These are phyloP conservation scores for Bryoerythrophyllum caledonicum DNA, from an alignment of 225 moss, liverwort and hornwort species.

Conservation along the genomic window DNA sequence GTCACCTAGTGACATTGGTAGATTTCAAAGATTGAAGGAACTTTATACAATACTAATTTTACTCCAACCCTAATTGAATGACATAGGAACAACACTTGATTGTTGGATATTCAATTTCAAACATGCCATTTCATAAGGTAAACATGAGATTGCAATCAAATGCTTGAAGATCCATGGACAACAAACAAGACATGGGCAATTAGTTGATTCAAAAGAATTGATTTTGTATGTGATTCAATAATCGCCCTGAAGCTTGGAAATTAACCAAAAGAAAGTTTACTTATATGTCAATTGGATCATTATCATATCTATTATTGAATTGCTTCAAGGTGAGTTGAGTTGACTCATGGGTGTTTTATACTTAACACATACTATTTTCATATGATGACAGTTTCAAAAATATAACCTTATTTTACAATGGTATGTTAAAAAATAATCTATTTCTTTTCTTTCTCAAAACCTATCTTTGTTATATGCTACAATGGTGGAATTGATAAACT, in stretches of 20 bases:
- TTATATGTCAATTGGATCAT: background rate
- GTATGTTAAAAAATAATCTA: too few species aligned
- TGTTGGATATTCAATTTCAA: background rate
- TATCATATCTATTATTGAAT: background rate
- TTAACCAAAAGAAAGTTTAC: background rate
- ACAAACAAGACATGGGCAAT: background rate
- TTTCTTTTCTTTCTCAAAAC: background rate
- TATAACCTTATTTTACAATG: too few species aligned
- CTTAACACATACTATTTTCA: too few species aligned
- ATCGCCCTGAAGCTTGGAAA: background rate
- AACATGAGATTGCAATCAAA: background rate
- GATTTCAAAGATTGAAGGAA: background rate
- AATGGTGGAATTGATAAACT: background rate
- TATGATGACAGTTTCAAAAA: too few species aligned
- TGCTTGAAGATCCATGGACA: background rate
- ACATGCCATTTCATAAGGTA: background rate
- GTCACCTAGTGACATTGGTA: background rate
- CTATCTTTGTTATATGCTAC: background rate
- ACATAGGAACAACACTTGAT: background rate
- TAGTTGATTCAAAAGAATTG: background rate
- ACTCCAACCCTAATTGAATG: background rate
- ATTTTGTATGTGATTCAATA: background rate
- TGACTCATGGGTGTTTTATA: rapidly evolving
- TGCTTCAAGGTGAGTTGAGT: background rate
- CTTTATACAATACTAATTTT: background rate